A percentile compares a stretch with the other conserved stretches of the same genome.
phyloP scores from a whole-genome alignment of 495 filamentous ascomycete species.

The Tuber microsphaerosporum region DNA sequence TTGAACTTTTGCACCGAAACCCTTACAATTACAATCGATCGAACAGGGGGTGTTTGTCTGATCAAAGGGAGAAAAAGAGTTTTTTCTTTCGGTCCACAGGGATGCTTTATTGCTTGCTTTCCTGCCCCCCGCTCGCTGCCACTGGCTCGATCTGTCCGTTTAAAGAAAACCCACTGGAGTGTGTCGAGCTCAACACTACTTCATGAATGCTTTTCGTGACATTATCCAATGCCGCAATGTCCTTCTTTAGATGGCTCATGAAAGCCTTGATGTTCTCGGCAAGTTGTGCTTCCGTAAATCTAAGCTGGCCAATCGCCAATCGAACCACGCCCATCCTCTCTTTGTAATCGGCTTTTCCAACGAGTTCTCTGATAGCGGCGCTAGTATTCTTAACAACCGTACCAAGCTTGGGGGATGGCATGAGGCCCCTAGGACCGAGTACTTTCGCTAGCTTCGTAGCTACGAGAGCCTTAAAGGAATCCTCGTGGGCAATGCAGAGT shows the following conservation, averaged over 20 bases:
- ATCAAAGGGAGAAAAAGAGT: not conserved
- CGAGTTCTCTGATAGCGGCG: constrained; percentile 62
- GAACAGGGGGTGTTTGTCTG: not conserved
- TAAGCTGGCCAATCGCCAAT: constrained; percentile 82
- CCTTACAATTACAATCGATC: not conserved
- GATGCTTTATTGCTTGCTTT: not conserved
- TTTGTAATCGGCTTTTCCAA: constrained; percentile 77
- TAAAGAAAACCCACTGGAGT: constrained; percentile 77
- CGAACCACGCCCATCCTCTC: constrained; percentile 78
- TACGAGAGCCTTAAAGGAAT: constrained; percentile 54
- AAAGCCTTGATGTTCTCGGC: constrained; percentile 75
- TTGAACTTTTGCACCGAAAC: not conserved
- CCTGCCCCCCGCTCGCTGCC: not conserved
- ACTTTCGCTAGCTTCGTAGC: constrained; percentile 61
- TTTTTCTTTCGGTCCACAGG: not conserved
- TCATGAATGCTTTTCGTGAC: constrained; percentile 78
- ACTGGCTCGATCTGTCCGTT: constrained; percentile 58
- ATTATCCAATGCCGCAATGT: constrained; percentile 58
- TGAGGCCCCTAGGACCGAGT: constrained; percentile 79
- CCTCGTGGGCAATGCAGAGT: constrained; percentile 74
- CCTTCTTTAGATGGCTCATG: constrained; percentile 67
- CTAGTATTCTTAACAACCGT: constrained; percentile 78
- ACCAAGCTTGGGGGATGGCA: constrained; percentile 80
- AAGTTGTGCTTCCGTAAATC: constrained; percentile 79
- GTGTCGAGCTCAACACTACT: constrained; percentile 86